phyloP scores from a whole-genome alignment of 352 stramenopile genomes.

The Pythium biforme region DNA sequence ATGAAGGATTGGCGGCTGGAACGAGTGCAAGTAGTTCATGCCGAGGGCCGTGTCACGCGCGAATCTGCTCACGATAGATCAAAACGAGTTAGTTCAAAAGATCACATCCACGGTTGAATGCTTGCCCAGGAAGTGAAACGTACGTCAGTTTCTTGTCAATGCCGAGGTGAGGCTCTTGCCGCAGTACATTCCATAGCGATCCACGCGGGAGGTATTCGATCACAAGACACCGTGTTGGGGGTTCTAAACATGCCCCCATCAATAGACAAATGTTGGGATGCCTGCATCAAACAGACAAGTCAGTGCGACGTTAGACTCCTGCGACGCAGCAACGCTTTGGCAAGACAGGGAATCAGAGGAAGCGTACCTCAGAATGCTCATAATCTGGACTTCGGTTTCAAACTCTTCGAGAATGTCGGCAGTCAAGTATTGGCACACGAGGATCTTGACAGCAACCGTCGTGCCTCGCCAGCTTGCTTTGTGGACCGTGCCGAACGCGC shows the following conservation, averaged over 20 bases:
- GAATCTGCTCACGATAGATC: slow-evolving; percentile 44
- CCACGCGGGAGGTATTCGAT: slow-evolving; percentile 83
- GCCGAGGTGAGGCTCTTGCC: slow-evolving; percentile 63
- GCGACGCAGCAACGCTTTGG: too few relatives aligned
- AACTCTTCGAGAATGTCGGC: slow-evolving; percentile 87
- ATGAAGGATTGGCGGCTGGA: slow-evolving; percentile 84
- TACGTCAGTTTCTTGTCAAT: slow-evolving; percentile 71
- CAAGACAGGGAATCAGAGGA: too few relatives aligned
- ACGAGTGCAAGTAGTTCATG: slow-evolving; percentile 89
- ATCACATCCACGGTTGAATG: background rate
- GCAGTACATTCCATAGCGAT: slow-evolving; percentile 85
- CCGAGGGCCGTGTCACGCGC: slow-evolving; percentile 75
- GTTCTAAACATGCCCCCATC: slow-evolving; percentile 80
- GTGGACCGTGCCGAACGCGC: slow-evolving; percentile 83
- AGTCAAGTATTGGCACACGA: slow-evolving; percentile 82
- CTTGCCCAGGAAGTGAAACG: slow-evolving; percentile 2
- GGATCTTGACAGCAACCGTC: slow-evolving; percentile 81
- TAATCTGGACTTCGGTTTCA: slow-evolving; percentile 88
- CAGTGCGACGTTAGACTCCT: background rate
- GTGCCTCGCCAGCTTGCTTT: slow-evolving; percentile 69
- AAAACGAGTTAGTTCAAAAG: background rate
- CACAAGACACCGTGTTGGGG: slow-evolving; percentile 78
- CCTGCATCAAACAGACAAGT: slow-evolving; percentile 25
- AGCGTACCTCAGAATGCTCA: slow-evolving; percentile 82
- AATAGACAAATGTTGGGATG: slow-evolving; percentile 87